A percentile compares a stretch with the other conserved stretches of the same genome.
Evolutionary conservation across 345 rosid genomes (phyloP).

Genomic region (Murraya koenigii): DNA sequence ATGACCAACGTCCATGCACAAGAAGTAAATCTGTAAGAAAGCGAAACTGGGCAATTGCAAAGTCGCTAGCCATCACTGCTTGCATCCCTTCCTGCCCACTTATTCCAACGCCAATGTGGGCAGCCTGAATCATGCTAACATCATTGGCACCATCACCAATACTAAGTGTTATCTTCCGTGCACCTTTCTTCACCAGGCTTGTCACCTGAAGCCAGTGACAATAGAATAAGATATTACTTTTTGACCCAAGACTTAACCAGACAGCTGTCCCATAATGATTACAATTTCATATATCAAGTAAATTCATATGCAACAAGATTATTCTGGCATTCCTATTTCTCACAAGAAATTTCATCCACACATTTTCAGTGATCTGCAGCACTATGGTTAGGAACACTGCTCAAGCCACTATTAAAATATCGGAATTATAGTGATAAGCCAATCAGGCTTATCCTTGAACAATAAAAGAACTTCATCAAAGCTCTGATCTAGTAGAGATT

Average conservation of each 20-base stretch:
- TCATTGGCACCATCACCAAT: constrained; percentile 99
- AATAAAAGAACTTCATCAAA: not conserved
- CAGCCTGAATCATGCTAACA: constrained; percentile 99
- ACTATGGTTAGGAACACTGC: not conserved
- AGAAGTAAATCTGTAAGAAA: constrained; percentile 93
- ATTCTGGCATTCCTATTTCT: not conserved
- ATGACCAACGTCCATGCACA: constrained; percentile 99
- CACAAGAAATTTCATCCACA: not conserved
- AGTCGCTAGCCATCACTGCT: constrained; percentile 99
- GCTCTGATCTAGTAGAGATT: not conserved
- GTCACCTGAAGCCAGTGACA: constrained; percentile 63
- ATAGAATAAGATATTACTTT: not conserved
- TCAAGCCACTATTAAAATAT: not conserved
- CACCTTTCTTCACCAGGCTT: constrained; percentile 93
- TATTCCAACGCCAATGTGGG: constrained; percentile 98
- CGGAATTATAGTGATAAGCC: not conserved
- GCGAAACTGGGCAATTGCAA: constrained; percentile 97
- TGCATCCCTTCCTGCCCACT: constrained; percentile 99
- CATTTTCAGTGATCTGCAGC: not conserved
- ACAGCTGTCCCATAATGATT: not conserved
- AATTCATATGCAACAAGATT: not conserved
- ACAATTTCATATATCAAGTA: not conserved
- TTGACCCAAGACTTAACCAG: not conserved
- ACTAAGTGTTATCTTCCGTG: constrained; percentile 90
- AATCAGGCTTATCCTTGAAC: not conserved